Conservation (phyloP, 805 yeast genomes). For the Kurtzmaniella fragi region DNA sequence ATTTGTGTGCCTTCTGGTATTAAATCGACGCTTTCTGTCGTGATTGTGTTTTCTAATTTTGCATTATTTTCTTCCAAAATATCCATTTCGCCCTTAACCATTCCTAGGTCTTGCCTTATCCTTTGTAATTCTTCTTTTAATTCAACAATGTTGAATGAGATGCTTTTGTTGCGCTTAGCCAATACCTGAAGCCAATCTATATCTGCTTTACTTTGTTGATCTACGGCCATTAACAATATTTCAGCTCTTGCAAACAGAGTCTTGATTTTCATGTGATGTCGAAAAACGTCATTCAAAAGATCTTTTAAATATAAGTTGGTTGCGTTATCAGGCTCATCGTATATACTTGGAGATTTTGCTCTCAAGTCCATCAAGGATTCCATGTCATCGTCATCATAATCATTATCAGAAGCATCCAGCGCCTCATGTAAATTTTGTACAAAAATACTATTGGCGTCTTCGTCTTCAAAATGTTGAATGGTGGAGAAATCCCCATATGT, state of each 20-base stretch:
- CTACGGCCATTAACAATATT: neutral
- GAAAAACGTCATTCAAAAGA: slow-evolving; percentile 1
- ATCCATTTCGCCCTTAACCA: slow-evolving; percentile 12
- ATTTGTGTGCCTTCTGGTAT: no score
- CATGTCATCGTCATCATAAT: slow-evolving; percentile 3
- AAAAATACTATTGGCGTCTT: neutral
- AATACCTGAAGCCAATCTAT: neutral
- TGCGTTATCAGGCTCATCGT: slow-evolving; percentile 1
- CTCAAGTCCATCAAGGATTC: slow-evolving; percentile 3
- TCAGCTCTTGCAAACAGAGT: neutral
- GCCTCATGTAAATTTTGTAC: neutral
- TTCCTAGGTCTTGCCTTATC: neutral
- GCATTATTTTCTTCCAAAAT: slow-evolving; percentile 18
- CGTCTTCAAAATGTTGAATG: slow-evolving; percentile 2
- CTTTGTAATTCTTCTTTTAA: neutral
- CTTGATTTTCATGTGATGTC: slow-evolving; percentile 1
- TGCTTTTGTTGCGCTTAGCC: neutral
- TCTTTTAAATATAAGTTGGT: slow-evolving; percentile 1
- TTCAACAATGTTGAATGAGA: neutral
- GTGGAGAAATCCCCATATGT: slow-evolving; percentile 13
- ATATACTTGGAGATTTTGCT: slow-evolving; percentile 1
- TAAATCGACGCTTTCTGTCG: no score
- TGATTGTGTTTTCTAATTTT: slow-evolving; percentile 10
- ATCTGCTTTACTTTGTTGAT: neutral
- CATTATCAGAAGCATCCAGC: neutral